These are phyloP conservation scores for Neurospora intermedia DNA, from an alignment of 495 filamentous ascomycete species.

Conservation along the genomic window DNA sequence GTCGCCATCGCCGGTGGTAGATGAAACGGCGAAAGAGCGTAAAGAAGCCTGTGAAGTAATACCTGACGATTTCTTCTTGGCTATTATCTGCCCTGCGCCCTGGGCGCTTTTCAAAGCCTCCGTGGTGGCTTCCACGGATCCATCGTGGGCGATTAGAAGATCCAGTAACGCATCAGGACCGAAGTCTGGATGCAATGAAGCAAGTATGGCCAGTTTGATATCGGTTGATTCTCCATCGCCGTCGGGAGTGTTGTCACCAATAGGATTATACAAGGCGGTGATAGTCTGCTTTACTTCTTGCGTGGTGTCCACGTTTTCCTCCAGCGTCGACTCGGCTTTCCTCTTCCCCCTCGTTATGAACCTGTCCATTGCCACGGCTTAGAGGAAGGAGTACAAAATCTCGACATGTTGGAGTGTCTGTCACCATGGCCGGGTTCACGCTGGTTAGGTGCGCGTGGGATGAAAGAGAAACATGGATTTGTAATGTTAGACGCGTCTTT, in stretches of 20 bases:
- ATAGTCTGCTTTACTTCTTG: neutral
- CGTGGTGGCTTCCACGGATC: slow-evolving; percentile 57
- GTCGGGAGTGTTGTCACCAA: neutral
- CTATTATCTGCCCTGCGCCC: neutral
- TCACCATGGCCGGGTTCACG: neutral
- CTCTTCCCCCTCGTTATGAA: slow-evolving; percentile 36
- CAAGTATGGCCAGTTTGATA: slow-evolving; percentile 71
- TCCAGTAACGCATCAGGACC: slow-evolving; percentile 64
- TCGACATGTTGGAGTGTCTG: neutral
- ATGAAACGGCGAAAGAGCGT: slow-evolving; percentile 32
- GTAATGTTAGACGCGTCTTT: slow-evolving; percentile 4
- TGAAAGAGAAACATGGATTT: neutral
- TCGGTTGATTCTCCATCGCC: slow-evolving; percentile 65
- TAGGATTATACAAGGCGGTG: neutral
- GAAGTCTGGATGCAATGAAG: slow-evolving; percentile 58
- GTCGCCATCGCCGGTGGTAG: slow-evolving; percentile 22
- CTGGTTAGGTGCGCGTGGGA: neutral
- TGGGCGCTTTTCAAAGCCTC: slow-evolving; percentile 33
- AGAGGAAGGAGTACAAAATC: neutral
- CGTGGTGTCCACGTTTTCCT: neutral
- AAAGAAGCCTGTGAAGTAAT: slow-evolving; percentile 47
- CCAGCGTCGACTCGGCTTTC: slow-evolving; percentile 15
- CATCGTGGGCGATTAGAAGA: slow-evolving; percentile 62
- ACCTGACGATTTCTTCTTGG: slow-evolving; percentile 19
- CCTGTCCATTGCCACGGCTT: slow-evolving; percentile 27